Evolutionary conservation across 805 yeast species (phyloP).

Genomic region (Candida ipomoeae): DNA sequence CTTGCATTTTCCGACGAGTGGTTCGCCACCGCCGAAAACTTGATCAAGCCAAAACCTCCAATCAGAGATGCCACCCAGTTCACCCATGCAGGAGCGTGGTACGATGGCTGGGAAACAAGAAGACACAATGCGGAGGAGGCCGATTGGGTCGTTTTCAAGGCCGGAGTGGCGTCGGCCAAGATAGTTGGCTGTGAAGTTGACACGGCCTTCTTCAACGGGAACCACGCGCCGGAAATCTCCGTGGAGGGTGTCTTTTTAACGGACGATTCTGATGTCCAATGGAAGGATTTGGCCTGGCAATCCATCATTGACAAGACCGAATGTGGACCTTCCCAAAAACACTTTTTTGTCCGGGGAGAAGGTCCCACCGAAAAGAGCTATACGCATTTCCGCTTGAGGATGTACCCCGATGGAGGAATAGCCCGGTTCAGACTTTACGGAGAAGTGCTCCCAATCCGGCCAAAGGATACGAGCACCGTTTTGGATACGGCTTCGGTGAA

Average conservation of each 20-base stretch:
- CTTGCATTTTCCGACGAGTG: constrained; percentile 78
- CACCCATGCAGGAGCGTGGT: constrained; percentile 90
- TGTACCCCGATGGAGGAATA: constrained; percentile 98
- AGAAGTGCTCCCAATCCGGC: constrained; percentile 66
- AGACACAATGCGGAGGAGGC: constrained; percentile 82
- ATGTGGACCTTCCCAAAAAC: constrained; percentile 88
- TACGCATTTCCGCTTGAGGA: constrained; percentile 78
- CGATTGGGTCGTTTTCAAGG: constrained; percentile 80
- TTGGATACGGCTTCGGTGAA: constrained; percentile 78
- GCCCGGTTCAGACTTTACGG: constrained; percentile 93
- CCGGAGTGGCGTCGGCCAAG: constrained; percentile 81
- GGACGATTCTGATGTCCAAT: constrained; percentile 29
- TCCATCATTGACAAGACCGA: constrained; percentile 62
- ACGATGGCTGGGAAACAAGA: constrained; percentile 98
- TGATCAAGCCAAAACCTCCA: constrained; percentile 77
- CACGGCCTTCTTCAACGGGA: constrained; percentile 92
- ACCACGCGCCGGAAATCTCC: constrained; percentile 86
- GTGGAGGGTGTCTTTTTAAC: constrained; percentile 62
- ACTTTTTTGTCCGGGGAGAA: constrained; percentile 63
- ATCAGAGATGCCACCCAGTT: constrained; percentile 77
- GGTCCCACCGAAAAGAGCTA: constrained; percentile 55
- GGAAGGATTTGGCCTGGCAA: constrained; percentile 54
- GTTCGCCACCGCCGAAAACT: constrained; percentile 90
- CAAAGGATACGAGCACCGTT: constrained; percentile 40
- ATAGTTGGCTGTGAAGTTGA: constrained; percentile 84